phyloP scores from a whole-genome alignment of 106 monocot species.

The Iris macrosiphon region DNA sequence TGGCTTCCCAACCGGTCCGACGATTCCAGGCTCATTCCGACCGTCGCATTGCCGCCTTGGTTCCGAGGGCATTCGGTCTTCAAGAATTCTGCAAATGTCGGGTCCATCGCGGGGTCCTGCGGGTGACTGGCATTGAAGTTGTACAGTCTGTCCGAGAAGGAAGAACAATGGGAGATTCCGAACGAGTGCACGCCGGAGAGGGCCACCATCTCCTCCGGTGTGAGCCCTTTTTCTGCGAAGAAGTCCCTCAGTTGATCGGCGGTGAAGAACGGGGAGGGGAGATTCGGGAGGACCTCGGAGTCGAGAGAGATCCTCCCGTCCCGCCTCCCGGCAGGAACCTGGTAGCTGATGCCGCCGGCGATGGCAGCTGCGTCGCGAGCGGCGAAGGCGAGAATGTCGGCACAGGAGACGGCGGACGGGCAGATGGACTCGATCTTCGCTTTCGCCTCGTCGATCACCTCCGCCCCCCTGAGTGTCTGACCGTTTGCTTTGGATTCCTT shows the following conservation, averaged over 20 bases:
- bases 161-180: too few species aligned
- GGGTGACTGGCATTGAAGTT: too few species aligned
- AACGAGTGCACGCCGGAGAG: conserved; percentile 17
- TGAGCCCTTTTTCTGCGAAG: conserved; percentile 26
- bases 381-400: too few species aligned
- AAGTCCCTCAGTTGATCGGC: conserved; percentile 2
- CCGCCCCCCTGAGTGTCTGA: conserved; percentile 9
- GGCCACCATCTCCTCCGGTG: conserved; percentile 29
- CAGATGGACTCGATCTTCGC: conserved; percentile 18
- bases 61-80: conserved; percentile 13
- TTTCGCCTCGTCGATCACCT: conserved; percentile 27
- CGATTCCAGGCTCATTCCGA: conserved; percentile 17
- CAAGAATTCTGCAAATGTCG: neutral
- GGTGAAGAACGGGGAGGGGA: conserved; percentile 25
- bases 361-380: conserved; percentile 29
- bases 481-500: conserved; percentile 6
- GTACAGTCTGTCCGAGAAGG: too few species aligned
- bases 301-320: conserved; percentile 22
- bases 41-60: neutral
- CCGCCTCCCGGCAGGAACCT: conserved; percentile 14
- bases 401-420: conserved; percentile 13
- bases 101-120: conserved; percentile 15
- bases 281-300: conserved; percentile 6
- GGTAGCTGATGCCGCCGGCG: conserved; percentile 6
- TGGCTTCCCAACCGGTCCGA: conserved; percentile 27